Percentiles rank a stretch among this genome's conserved stretches.
These are phyloP conservation scores for Claviceps sp. DNA, from an alignment of 2,329 filamentous ascomycete species.

Conservation along the genomic window DNA sequence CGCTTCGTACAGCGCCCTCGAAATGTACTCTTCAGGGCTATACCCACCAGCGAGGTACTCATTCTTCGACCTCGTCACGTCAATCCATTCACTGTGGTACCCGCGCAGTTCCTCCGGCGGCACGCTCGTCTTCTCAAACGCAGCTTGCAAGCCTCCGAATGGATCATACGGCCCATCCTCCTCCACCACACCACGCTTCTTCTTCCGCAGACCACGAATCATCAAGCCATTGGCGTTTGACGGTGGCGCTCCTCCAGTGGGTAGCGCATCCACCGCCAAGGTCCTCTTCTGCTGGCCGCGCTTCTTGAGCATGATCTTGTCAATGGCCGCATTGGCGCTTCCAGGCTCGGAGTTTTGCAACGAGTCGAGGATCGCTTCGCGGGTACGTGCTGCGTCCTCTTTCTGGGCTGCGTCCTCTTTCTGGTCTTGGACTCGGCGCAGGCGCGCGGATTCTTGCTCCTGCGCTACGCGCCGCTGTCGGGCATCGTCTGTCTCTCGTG, in stretches of 20 bases:
- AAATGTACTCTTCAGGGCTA: conserved; percentile 67
- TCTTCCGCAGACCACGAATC: conserved; percentile 70
- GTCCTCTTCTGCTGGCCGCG: conserved; percentile 40
- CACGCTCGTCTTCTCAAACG: conserved; percentile 56
- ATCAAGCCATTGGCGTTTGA: conserved; percentile 28
- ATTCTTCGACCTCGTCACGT: conserved; percentile 49
- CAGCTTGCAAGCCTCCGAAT: conserved; percentile 62
- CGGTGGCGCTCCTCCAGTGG: conserved; percentile 2
- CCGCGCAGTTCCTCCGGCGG: conserved; percentile 32
- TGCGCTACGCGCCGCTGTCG: conserved; percentile 42
- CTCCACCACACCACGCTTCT: conserved; percentile 22
- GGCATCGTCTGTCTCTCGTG: conserved; percentile 41
- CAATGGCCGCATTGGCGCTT: conserved; percentile 44
- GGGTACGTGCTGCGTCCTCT: conserved; percentile 46
- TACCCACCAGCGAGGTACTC: conserved; percentile 69
- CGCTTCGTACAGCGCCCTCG: conserved; percentile 70
- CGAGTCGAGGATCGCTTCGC: conserved; percentile 56
- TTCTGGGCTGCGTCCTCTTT: conserved; percentile 61
- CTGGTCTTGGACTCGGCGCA: conserved; percentile 45
- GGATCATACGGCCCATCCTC: conserved; percentile 74
- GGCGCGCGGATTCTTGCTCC: conserved; percentile 52
- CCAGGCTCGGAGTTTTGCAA: conserved; percentile 48
- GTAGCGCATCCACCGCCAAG: conserved; percentile 21
- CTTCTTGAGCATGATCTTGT: conserved; percentile 60
- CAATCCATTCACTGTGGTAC: conserved; percentile 67